phyloP scores from a whole-genome alignment of 2,329 filamentous ascomycete species.

The Epichloe glyceriae region DNA sequence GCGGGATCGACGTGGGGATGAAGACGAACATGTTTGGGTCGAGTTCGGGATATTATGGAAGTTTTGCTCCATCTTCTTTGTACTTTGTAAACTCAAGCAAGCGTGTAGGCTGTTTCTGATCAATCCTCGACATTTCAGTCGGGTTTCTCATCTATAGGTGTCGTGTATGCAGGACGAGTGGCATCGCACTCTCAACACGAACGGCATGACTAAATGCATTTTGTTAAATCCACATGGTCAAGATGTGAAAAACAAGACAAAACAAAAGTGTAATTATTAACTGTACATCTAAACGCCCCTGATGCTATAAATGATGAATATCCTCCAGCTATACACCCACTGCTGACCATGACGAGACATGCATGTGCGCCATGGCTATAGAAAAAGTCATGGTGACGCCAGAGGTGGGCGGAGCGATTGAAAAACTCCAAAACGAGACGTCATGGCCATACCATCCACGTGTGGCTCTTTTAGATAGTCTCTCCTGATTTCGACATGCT shows the following conservation, averaged over 20 bases:
- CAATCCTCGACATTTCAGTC: no score
- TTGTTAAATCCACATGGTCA: no score
- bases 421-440: no score
- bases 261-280: neutral
- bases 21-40: neutral
- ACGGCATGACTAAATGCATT: no score
- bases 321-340: constrained; percentile 2
- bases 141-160: no score
- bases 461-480: neutral
- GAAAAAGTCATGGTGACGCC: neutral
- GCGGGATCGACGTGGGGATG: neutral
- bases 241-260: no score
- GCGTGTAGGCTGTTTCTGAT: neutral
- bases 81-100: neutral
- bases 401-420: neutral
- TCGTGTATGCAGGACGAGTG: no score
- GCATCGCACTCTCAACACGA: no score
- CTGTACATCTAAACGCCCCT: constrained; percentile 7
- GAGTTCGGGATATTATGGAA: no score
- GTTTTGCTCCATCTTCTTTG: no score
- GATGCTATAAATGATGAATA: constrained; percentile 8
- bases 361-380: no score
- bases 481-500: neutral
- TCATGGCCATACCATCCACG: neutral
- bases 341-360: neutral